Conservation (phyloP, 495 filamentous ascomycete genomes). For the Penicillium manginii region DNA sequence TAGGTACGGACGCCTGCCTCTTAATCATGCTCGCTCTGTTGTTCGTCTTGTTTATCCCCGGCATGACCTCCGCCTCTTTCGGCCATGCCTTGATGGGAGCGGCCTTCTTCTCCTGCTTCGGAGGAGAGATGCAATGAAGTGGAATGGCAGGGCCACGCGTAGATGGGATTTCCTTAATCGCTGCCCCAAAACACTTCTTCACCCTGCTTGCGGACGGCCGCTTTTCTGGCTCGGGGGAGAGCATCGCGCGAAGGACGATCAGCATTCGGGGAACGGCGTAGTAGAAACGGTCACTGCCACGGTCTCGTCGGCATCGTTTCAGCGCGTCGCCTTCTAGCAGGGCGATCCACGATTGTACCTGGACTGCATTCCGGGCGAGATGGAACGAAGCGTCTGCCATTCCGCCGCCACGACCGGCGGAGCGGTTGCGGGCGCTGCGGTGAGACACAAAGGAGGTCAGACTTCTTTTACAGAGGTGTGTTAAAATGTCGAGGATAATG, state of each 20-base stretch:
- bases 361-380: conserved; percentile 65
- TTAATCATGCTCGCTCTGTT: background rate
- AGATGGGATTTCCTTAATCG: conserved; percentile 17
- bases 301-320: conserved; percentile 47
- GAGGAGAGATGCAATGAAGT: conserved; percentile 14
- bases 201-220: conserved; percentile 44
- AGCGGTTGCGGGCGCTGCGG: conserved; percentile 70
- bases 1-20: background rate
- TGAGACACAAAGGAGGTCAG: conserved; percentile 71
- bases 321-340: conserved; percentile 66
- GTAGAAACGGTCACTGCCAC: conserved; percentile 51
- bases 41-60: background rate
- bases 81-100: background rate
- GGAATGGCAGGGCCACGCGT: conserved; percentile 6
- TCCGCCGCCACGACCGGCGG: conserved; percentile 66
- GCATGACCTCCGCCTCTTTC: background rate
- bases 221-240: conserved; percentile 39
- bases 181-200: conserved; percentile 24
- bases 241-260: conserved; percentile 48
- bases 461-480: conserved; percentile 74
- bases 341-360: conserved; percentile 79
- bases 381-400: conserved; percentile 84
- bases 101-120: conserved; percentile 1
- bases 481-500: conserved; percentile 71
- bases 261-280: conserved; percentile 46